A percentile compares a stretch with the other conserved stretches of the same genome.
phyloP scores from a whole-genome alignment of 2,329 filamentous ascomycete genomes.

The Hysterium pulicare region DNA sequence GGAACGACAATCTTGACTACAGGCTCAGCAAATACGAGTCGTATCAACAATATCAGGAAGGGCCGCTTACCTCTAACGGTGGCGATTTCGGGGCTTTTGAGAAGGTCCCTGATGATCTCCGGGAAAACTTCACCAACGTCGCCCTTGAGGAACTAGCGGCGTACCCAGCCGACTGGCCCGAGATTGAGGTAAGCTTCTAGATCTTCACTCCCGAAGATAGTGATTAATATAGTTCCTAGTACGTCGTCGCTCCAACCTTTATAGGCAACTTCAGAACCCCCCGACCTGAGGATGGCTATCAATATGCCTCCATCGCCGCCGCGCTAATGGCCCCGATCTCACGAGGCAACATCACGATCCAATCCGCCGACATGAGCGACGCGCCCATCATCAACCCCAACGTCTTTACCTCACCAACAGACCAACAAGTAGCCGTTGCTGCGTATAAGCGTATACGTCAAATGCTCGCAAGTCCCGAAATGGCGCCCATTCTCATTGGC shows the following conservation, averaged over 20 bases:
- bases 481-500: conserved; percentile 11
- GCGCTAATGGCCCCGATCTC: conserved; percentile 26
- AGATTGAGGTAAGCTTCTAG: too few relatives aligned
- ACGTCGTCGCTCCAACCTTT: neutral
- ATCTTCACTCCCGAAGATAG: too few relatives aligned
- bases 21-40: too few relatives aligned
- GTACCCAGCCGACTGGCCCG: conserved; percentile 11
- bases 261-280: conserved; percentile 2
- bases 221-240: too few relatives aligned
- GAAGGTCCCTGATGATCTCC: conserved; percentile 1
- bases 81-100: conserved; percentile 1
- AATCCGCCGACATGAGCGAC: conserved; percentile 15
- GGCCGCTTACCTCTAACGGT: neutral
- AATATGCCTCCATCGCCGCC: conserved; percentile 22
- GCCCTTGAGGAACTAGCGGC: neutral
- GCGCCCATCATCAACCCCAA: conserved; percentile 24
- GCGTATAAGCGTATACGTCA: conserved; percentile 20
- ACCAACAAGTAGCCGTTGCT: conserved; percentile 22
- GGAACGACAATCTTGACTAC: neutral
- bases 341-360: conserved; percentile 25
- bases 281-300: conserved; percentile 12
- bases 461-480: conserved; percentile 10
- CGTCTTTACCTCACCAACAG: conserved; percentile 22
- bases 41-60: too few relatives aligned
- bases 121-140: neutral